These are phyloP conservation scores for Kuraishia ogatae DNA, from an alignment of 805 yeast species.

Conservation along the genomic window DNA sequence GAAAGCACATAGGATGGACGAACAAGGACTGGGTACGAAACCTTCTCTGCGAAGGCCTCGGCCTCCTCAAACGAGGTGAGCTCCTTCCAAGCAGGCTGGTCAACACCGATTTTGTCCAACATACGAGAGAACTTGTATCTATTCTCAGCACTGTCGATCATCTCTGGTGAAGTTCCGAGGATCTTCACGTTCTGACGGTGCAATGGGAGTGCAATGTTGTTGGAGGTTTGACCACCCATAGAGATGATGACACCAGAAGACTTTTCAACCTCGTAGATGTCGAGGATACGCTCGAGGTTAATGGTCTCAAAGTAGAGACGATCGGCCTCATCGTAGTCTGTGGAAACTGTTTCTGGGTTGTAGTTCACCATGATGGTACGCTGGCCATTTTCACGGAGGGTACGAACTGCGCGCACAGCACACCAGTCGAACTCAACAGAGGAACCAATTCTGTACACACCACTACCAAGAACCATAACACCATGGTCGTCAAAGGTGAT, in stretches of 20 bases:
- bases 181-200: slow-evolving; percentile 93
- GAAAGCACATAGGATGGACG: slow-evolving; percentile 96
- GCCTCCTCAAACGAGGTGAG: slow-evolving; percentile 90
- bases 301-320: slow-evolving; percentile 93
- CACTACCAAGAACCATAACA: slow-evolving; percentile 93
- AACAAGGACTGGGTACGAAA: slow-evolving; percentile 88
- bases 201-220: slow-evolving; percentile 88
- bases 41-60: slow-evolving; percentile 82
- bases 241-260: slow-evolving; percentile 90
- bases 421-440: slow-evolving; percentile 99
- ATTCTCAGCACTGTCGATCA: slow-evolving; percentile 98
- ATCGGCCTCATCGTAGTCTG: slow-evolving; percentile 98
- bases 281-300: slow-evolving; percentile 88
- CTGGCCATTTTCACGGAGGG: slow-evolving; percentile 75
- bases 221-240: slow-evolving; percentile 99
- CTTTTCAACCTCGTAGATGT: slow-evolving; percentile 86
- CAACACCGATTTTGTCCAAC: slow-evolving; percentile 94
- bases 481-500: slow-evolving; percentile 87
- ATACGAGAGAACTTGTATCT: slow-evolving; percentile 96
- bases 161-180: slow-evolving; percentile 94
- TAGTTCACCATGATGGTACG: slow-evolving; percentile 96
- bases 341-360: slow-evolving; percentile 98
- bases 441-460: slow-evolving; percentile 98
- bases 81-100: slow-evolving; percentile 99
- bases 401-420: slow-evolving; percentile 95